A percentile compares a stretch with the other conserved stretches of the same genome.
Conservation (phyloP, 2,329 filamentous ascomycete genomes). For the Esteya vermicola region DNA sequence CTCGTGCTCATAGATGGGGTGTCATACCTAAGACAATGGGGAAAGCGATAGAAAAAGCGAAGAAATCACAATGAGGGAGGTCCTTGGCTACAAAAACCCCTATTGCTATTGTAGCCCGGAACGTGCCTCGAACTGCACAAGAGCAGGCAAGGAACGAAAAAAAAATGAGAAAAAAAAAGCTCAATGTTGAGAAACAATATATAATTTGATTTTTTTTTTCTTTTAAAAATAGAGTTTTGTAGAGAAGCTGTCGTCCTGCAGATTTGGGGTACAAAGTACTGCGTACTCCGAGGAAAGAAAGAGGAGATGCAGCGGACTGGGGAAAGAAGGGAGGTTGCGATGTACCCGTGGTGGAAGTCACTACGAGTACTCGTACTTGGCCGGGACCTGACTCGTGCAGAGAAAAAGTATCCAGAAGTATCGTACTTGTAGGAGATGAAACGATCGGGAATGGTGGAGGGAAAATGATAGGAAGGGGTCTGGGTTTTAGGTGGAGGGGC, state of each 20-base stretch:
- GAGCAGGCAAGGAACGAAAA: neutral
- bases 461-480: slow-evolving; percentile 1
- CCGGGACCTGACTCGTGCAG: too few species aligned
- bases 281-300: slow-evolving; percentile 2
- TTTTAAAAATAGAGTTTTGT: slow-evolving; percentile 2
- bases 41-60: too few species aligned
- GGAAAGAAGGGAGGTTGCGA: slow-evolving; percentile 2
- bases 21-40: too few species aligned
- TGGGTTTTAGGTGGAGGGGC: slow-evolving; percentile 3
- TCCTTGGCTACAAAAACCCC: too few species aligned
- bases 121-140: too few species aligned
- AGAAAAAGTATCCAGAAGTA: slow-evolving; percentile 2
- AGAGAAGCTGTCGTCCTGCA: neutral
- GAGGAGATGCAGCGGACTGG: slow-evolving; percentile 5
- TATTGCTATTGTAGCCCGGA: too few species aligned
- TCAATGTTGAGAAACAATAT: too few species aligned
- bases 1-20: neutral
- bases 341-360: slow-evolving; percentile 9
- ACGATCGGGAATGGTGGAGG: slow-evolving; percentile 2
- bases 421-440: slow-evolving; percentile 3
- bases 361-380: slow-evolving; percentile 4
- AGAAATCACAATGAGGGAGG: too few species aligned
- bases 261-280: too few species aligned
- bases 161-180: too few species aligned
- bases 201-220: too few species aligned